Base-by-base conservation (phyloP, 768 basidiomycete genomes). In the Pisolithus sp. region DNA sequence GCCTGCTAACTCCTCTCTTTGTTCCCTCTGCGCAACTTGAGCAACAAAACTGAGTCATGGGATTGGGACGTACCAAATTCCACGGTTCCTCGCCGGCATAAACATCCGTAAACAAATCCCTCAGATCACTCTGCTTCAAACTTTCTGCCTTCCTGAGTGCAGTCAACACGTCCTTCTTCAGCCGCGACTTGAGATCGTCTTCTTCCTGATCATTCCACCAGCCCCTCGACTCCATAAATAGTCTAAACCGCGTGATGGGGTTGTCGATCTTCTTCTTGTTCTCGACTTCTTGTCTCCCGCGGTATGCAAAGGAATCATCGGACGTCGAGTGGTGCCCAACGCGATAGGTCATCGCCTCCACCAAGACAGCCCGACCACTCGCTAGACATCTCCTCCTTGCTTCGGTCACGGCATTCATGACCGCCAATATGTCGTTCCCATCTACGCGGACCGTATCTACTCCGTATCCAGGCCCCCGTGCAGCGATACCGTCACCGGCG, bases 291-390 rank as follows among this genome's bases (percentile, higher is more conserved):
- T 89, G 80, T 18, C 89, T 80, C 1, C 89, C 78, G 38, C 93
- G 83, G 66, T 97, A 97, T 20, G 93, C 93, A 61, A 89, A 94
- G 5, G 92, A 94, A 67, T 97, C 93, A 61, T 97, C 94, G 9
- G 93, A 95, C 0, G 90, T 94, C 17, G 89, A 92, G 64, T 94
- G 92, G 63, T 97, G 93, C n/a, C 93, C 88, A 12, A 96, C 85
- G 24, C 93, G 81, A 63, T 95, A 95, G 7, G 86, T 86, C 91
- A 94, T 94, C 6, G 90, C 87, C 68, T 93, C 91, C 44, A 93
- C 76, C 10, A 93, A 71, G 0, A 93, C 89, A 18, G 89, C 90
- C 34, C 90, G 81, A 9, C 86, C 82, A 53, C 86, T 81, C 60
- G 88, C 83, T 26, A 91, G 74, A 64, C 86, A 89, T 44, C 82